A percentile compares a stretch with the other conserved stretches of the same genome.
Evolutionary conservation across 2,329 filamentous ascomycete species (phyloP).

Genomic region (Polychaeton citri): DNA sequence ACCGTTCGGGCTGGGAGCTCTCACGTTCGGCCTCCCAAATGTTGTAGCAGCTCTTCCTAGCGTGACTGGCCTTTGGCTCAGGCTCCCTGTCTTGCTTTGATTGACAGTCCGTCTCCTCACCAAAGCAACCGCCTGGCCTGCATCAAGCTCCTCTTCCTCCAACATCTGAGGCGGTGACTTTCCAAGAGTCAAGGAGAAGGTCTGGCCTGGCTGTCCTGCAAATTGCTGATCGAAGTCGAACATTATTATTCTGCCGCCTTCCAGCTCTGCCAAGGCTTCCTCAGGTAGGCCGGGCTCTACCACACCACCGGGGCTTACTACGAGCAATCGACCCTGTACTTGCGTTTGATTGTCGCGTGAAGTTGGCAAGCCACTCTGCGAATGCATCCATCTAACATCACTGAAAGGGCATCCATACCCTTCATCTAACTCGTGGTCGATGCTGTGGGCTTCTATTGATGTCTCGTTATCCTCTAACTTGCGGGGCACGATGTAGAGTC

Average conservation of each 20-base stretch:
- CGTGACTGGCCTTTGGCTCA: conserved; percentile 18
- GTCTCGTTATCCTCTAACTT: conserved; percentile 14
- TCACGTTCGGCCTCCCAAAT: conserved; percentile 7
- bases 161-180: conserved; percentile 21
- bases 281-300: conserved; percentile 15
- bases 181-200: conserved; percentile 21
- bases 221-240: conserved; percentile 22
- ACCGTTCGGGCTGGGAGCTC: conserved; percentile 7
- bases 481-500: conserved; percentile 22
- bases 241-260: conserved; percentile 24
- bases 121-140: conserved; percentile 21
- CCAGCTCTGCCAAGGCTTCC: conserved; percentile 20
- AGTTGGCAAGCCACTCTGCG: conserved; percentile 14
- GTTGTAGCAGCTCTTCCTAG: conserved; percentile 23
- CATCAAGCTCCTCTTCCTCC: conserved; percentile 20
- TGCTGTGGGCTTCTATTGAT: conserved; percentile 22
- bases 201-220: conserved; percentile 24
- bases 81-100: conserved; percentile 16
- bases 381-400: conserved; percentile 23
- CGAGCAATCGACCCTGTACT: conserved; percentile 21
- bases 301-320: conserved; percentile 23
- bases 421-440: conserved; percentile 25
- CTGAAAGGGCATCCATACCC: conserved; percentile 25
- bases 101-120: conserved; percentile 23
- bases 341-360: conserved; percentile 12